These are phyloP conservation scores for Mucor irregularis DNA, from an alignment of 371 early-diverging fungal genomes.

Conservation along the genomic window DNA sequence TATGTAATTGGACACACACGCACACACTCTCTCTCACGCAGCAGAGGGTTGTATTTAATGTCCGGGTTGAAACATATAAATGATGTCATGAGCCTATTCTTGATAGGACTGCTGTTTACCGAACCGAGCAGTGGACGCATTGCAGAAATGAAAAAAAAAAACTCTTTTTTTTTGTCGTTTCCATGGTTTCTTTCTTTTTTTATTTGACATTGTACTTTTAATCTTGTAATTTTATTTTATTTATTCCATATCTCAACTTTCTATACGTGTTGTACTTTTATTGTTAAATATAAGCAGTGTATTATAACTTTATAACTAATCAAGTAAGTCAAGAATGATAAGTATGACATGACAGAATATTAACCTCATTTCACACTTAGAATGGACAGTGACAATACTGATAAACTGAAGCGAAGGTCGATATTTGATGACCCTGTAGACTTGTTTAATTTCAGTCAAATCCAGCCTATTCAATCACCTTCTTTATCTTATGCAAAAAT, in stretches of 20 bases:
- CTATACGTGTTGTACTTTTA: too few species aligned
- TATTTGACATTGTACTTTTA: neutral
- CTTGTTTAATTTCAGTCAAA: constrained; percentile 14
- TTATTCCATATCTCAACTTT: neutral
- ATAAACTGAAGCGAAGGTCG: constrained; percentile 2
- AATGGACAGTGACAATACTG: constrained; percentile 1
- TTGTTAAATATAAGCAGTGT: neutral
- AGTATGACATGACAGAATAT: too few species aligned
- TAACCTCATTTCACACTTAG: too few species aligned
- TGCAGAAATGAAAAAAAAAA: neutral
- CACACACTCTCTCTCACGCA: too few species aligned
- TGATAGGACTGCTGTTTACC: too few species aligned
- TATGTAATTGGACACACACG: too few species aligned
- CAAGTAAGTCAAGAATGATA: neutral
- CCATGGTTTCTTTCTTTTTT: neutral
- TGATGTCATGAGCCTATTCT: too few species aligned
- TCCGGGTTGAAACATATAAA: too few species aligned
- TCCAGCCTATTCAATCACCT: constrained; percentile 5
- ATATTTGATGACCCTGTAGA: constrained; percentile 18
- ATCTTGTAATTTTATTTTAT: neutral
- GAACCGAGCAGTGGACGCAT: too few species aligned
- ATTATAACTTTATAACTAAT: neutral
- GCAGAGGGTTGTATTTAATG: too few species aligned
- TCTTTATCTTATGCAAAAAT: constrained; percentile 8
- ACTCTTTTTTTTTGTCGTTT: too few species aligned